Evolutionary conservation across 2,329 filamentous ascomycete species (phyloP).

Genomic region (Shiraia bambusicola): DNA sequence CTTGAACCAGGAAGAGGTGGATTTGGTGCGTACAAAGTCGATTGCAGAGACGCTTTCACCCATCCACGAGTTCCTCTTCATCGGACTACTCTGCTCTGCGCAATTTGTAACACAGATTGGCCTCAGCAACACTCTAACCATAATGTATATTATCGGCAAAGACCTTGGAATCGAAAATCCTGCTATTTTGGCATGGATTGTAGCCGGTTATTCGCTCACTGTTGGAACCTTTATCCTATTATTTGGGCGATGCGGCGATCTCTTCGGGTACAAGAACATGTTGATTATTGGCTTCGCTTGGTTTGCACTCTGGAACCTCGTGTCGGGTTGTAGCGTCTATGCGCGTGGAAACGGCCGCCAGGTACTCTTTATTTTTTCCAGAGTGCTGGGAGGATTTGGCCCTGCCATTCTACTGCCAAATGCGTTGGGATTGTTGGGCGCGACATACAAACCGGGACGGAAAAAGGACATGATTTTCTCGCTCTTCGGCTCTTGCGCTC

Average conservation of each 20-base stretch:
- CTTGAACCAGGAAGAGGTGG: slow-evolving; percentile 7
- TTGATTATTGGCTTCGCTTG: slow-evolving; percentile 53
- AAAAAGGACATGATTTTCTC: slow-evolving; percentile 63
- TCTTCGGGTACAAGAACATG: slow-evolving; percentile 54
- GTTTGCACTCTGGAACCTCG: slow-evolving; percentile 52
- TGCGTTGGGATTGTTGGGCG: slow-evolving; percentile 62
- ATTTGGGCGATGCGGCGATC: slow-evolving; percentile 52
- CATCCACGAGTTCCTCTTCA: slow-evolving; percentile 27
- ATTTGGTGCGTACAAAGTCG: slow-evolving; percentile 22
- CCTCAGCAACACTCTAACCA: slow-evolving; percentile 41
- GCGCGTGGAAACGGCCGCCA: slow-evolving; percentile 23
- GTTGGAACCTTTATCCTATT: slow-evolving; percentile 55
- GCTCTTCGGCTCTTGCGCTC: slow-evolving; percentile 53
- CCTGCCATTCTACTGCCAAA: slow-evolving; percentile 66
- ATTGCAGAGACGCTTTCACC: slow-evolving; percentile 25
- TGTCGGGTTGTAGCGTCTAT: slow-evolving; percentile 50
- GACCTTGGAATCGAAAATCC: slow-evolving; percentile 44
- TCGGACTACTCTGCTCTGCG: slow-evolving; percentile 29
- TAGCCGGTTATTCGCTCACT: slow-evolving; percentile 52
- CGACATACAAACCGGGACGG: slow-evolving; percentile 57
- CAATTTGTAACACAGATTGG: slow-evolving; percentile 46
- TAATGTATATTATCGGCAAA: slow-evolving; percentile 47
- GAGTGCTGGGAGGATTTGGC: slow-evolving; percentile 54
- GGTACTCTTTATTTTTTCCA: slow-evolving; percentile 42
- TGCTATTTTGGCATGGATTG: slow-evolving; percentile 51